phyloP scores from a whole-genome alignment of 2,329 filamentous ascomycete genomes.

The Fusarium continuum region DNA sequence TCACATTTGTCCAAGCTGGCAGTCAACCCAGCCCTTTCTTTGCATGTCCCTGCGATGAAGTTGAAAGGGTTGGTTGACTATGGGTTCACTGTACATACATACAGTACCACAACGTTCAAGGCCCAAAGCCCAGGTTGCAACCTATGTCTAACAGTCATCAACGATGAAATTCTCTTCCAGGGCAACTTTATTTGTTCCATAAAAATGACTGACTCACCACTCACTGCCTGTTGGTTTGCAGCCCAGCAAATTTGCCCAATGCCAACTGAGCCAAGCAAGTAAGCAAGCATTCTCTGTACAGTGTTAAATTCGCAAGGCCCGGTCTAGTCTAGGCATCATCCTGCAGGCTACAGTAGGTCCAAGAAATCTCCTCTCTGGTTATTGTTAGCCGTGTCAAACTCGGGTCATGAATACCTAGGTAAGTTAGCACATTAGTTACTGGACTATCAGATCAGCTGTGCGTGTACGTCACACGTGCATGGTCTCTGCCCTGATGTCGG shows the following conservation, averaged over 20 bases:
- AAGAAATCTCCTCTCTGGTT: not conserved
- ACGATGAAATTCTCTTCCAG: not conserved
- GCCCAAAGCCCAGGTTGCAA: too few relatives aligned
- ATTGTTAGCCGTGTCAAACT: not conserved
- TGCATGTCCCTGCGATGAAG: not conserved
- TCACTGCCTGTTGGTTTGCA: slow-evolving; percentile 5
- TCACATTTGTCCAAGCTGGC: not conserved
- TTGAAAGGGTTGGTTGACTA: not conserved
- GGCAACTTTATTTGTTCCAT: not conserved
- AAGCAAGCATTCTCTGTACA: not conserved
- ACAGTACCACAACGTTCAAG: too few relatives aligned
- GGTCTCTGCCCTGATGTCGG: too few relatives aligned
- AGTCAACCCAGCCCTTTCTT: too few relatives aligned
- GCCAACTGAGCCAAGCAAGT: not conserved
- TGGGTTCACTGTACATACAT: too few relatives aligned
- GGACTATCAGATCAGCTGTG: too few relatives aligned
- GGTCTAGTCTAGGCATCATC: not conserved
- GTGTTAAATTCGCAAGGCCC: slow-evolving; percentile 8
- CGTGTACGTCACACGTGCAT: too few relatives aligned
- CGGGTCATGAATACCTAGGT: too few relatives aligned
- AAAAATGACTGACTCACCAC: not conserved
- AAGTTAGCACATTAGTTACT: too few relatives aligned
- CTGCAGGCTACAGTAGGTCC: not conserved
- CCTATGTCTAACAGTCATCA: not conserved
- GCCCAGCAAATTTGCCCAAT: slow-evolving; percentile 8